Percentiles rank a stretch among this genome's conserved stretches.
Evolutionary conservation across 305 asterid genomes (phyloP).

Genomic region (Salvia sclarea): DNA sequence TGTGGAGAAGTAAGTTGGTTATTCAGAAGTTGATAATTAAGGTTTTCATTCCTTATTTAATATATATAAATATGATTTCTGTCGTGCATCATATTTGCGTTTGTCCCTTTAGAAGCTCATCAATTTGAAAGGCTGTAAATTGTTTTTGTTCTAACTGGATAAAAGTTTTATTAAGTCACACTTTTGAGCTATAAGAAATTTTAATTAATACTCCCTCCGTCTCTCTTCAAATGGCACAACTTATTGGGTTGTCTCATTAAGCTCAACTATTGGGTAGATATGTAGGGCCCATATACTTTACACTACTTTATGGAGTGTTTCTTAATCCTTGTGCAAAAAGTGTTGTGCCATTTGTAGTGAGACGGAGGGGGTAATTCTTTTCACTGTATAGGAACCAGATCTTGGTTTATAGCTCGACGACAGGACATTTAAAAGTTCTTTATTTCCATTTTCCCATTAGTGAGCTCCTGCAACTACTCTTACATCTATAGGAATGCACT

Average conservation of each 20-base stretch:
- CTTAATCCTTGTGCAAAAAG: no score
- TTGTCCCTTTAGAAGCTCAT: conserved; percentile 7
- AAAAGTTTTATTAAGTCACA: conserved; percentile 16
- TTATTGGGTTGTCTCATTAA: no score
- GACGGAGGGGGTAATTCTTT: conserved; percentile 10
- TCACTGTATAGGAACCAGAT: conserved; percentile 18
- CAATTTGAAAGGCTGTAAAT: conserved; percentile 7
- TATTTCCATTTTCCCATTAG: conserved; percentile 20
- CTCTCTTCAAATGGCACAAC: no score
- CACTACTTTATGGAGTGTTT: no score
- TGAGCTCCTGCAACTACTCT: conserved; percentile 16
- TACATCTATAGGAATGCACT: neutral
- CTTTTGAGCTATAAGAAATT: conserved; percentile 14
- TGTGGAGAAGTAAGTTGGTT: conserved; percentile 88
- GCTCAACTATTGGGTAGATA: no score
- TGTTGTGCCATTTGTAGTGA: no score
- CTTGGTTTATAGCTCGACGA: conserved; percentile 24
- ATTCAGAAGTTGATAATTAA: conserved; percentile 2
- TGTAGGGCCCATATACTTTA: no score
- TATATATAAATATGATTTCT: neutral
- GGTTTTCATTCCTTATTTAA: neutral
- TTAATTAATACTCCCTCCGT: no score
- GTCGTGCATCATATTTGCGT: conserved; percentile 15
- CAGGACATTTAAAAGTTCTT: neutral
- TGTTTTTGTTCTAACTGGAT: conserved; percentile 10